Base-by-base conservation (phyloP, 306 rosid genomes). In the Prunus campanulata region DNA sequence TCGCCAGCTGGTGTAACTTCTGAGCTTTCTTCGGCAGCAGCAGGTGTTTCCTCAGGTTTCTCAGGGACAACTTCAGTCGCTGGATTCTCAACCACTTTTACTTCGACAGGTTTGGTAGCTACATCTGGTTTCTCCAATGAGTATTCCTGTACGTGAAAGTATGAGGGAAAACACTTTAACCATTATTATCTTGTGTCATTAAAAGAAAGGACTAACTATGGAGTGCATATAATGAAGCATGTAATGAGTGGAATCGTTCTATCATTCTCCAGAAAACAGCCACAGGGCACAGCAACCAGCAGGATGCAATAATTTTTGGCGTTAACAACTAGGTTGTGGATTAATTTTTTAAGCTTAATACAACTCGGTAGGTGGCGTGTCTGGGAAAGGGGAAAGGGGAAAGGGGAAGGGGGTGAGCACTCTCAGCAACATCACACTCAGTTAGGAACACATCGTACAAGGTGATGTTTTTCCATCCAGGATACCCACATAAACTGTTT, bases 141-240 rank as follows among this genome's bases (percentile, higher is more conserved):
- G 72, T 92, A 95, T 83, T 90, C 78, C 99, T 95, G 86, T 74
- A 80, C 66, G 22, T 67, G 73, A 84, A 85, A 77, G 70, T 55
- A 77, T n/a, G 9, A 52, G 8, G 32, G 13, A 62, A 63, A n/a
- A 30, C 9, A 59, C 42, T 42, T 55, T 25, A 10, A 29, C 35
- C 42, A 20, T 48, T 25, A 51, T 27, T 46, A 22, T 16, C n/a
- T 15, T 20, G 8, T 32, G 55, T 42, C 22, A 49, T 4, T n/a
- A 51, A 54, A 42, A 68, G 51, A 19, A n/a, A 63, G 44, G 22
- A 27, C 22, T 6, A 57, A 47, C 12, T 3, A 52, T 49, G 18
- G 13, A 65, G 15, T 7, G 9, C 19, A 66, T 2, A 25, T 29
- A 57, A 66, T 32, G 39, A 64, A 24, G 65, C 12, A 66, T 19